Evolutionary conservation across 345 rosid genomes (phyloP), one percentile per base, ranked within the genome.

Genomic region (Anacardium occidentale): DNA sequence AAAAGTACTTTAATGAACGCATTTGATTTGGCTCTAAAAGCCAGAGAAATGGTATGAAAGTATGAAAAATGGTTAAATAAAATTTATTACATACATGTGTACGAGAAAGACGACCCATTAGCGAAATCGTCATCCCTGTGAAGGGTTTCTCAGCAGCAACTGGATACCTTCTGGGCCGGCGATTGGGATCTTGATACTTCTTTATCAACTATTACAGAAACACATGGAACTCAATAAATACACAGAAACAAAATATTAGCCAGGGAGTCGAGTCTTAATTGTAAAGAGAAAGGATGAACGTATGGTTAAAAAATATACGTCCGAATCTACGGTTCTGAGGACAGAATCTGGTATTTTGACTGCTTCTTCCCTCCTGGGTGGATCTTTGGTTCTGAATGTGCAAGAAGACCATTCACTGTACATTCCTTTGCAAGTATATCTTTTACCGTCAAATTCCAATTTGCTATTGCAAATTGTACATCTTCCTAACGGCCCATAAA

Each of bases 351-450:
- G 85, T 18, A 91, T 45, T 66, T 83, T 83, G 60, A 80, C 34
- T 6, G 85, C 70, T 57, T 86, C 88, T 24, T 85, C 84, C 63
- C 70, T 87, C 56, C 94, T 86, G 10, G 94, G 88, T 2, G 97
- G 92, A 52, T 58, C 60, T 65, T 81, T 85, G 51, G 90, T 77
- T 74, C 73, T 85, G 69, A 76, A 88, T 62, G 86, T 89, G 81
- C 98, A 89, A 76, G 88, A 85, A 20, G 92, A 86, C 97, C 98
- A 93, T 64, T 91, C 95, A 66, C 95, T 91, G 37, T 85, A 84
- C 54, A 83, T 82, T 54, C 93, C 93, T 59, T 84, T 86, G 77
- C 97, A 93, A 2, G 66, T 26, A 50, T 85, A 89, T 45, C 86
- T 68, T 62, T 66, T 83, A 0, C 89, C 86, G 20, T 87, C 88